Evolutionary conservation across 2,329 filamentous ascomycete genomes (phyloP), one percentile per base, ranked within the genome.

Genomic region (Aureobasidium sp.): DNA sequence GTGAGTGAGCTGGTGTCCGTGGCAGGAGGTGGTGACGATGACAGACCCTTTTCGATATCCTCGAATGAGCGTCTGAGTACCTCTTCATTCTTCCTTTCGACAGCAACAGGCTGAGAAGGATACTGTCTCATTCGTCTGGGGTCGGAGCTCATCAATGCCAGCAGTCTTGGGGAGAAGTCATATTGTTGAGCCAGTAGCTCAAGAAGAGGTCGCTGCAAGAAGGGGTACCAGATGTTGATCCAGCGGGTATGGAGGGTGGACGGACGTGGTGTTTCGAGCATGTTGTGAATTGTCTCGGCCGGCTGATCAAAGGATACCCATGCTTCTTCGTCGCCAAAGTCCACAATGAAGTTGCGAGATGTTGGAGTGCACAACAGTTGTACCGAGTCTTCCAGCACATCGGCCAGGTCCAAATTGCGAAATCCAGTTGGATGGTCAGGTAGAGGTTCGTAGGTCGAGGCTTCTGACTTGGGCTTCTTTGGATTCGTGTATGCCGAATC

Each of bases 221-320:
- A 81, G 0, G 87, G 87, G 49, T 82, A 78, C 85, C 86, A 91
- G 27, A 91, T 79, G 64, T 90, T 89, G 65, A 90, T 89, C 88
- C 88, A 91, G 70, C 87, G 79, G 4, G 87, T 84, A 62, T 77
- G 79, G 47, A 79, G 73, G 51, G 74, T 77, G 42, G 72, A 73
- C 2, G 80, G 77, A 60, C 78, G 75, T 67, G 80, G 69, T 23
- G 65, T 49, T 57, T 71, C 49, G 64, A 74, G 68, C 1, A 83
- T 69, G 19, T 63, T 62, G 15, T 69, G 60, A 31, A 85, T 69
- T 3, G 79, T 74, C 1, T 71, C 64, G 1, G 70, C 66, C 3
- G 71, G 67, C 9, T 88, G 71, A 65, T 87, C 74, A 55, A 81
- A 80, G 2, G 81, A 82, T 62, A 84, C 81, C 60, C 74, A 79